A percentile compares a stretch with the other conserved stretches of the same genome.
Conservation (phyloP, 345 rosid genomes). For the Gossypium herbaceum region DNA sequence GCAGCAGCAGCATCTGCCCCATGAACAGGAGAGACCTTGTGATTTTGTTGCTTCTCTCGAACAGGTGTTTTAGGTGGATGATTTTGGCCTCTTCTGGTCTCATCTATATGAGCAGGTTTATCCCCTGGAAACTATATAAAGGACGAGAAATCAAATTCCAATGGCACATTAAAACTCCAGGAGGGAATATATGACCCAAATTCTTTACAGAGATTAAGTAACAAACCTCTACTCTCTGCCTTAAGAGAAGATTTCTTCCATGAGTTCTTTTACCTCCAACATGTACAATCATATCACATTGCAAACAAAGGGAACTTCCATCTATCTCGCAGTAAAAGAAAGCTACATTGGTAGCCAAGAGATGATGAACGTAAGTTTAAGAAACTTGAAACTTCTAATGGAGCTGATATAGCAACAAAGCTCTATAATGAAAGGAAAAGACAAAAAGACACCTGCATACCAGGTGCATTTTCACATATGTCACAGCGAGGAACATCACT, state of each 20-base stretch:
- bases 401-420: background rate
- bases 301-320: constrained; percentile 81
- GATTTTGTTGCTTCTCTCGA: constrained; percentile 39
- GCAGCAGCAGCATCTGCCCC: constrained; percentile 26
- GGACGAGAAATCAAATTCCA: background rate
- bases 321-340: constrained; percentile 87
- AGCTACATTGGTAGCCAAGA: constrained; percentile 36
- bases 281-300: constrained; percentile 81
- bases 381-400: background rate
- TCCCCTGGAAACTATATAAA: constrained; percentile 68
- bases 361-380: constrained; percentile 2
- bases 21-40: constrained; percentile 26
- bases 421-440: background rate
- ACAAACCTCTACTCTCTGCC: constrained; percentile 74
- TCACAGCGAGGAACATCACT: constrained; percentile 69
- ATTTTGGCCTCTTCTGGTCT: constrained; percentile 27
- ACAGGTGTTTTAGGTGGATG: constrained; percentile 22
- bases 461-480: constrained; percentile 77
- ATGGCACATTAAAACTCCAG: background rate
- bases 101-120: constrained; percentile 32
- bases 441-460: constrained; percentile 28
- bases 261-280: constrained; percentile 79
- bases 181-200: background rate
- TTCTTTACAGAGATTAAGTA: background rate
- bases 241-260: constrained; percentile 54